These are phyloP conservation scores for Croton laevigatus DNA, from an alignment of 441 rosid species.

Conservation along the genomic window DNA sequence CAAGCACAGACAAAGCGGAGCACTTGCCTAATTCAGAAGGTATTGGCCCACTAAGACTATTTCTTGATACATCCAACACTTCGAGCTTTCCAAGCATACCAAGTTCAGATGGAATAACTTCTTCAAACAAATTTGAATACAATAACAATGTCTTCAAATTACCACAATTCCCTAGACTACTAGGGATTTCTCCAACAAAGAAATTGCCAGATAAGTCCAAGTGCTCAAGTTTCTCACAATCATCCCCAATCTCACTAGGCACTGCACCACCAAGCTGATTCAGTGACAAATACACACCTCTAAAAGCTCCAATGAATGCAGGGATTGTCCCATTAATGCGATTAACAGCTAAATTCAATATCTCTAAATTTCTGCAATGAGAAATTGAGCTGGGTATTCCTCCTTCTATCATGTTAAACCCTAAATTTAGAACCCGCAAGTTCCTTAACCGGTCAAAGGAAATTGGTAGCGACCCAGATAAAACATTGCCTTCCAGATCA, in stretches of 20 bases:
- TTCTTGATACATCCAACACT: constrained; percentile 62
- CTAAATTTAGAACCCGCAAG: constrained; percentile 53
- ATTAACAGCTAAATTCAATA: constrained; percentile 55
- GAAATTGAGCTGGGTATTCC: constrained; percentile 39
- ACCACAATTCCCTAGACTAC: constrained; percentile 51
- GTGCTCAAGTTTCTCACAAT: constrained; percentile 49
- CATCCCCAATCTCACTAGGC: constrained; percentile 43
- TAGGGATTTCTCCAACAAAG: constrained; percentile 44
- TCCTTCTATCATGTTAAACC: constrained; percentile 46
- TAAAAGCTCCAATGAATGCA: constrained; percentile 40
- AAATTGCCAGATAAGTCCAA: constrained; percentile 63
- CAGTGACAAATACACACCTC: constrained; percentile 46
- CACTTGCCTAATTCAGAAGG: constrained; percentile 58
- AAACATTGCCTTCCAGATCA: constrained; percentile 60
- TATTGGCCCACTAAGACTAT: constrained; percentile 47
- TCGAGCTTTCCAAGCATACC: constrained; percentile 56
- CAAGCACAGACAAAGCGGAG: constrained; percentile 45
- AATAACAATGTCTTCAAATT: constrained; percentile 45
- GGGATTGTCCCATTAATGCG: constrained; percentile 49
- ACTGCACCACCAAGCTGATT: constrained; percentile 40
- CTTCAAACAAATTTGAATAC: constrained; percentile 54
- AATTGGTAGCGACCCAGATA: constrained; percentile 43
- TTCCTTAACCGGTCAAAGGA: constrained; percentile 34
- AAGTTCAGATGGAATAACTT: constrained; percentile 43
- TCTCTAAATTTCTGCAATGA: constrained; percentile 29